Conservation (phyloP, 108 stramenopile species). For the Skeletonema marinoi region DNA sequence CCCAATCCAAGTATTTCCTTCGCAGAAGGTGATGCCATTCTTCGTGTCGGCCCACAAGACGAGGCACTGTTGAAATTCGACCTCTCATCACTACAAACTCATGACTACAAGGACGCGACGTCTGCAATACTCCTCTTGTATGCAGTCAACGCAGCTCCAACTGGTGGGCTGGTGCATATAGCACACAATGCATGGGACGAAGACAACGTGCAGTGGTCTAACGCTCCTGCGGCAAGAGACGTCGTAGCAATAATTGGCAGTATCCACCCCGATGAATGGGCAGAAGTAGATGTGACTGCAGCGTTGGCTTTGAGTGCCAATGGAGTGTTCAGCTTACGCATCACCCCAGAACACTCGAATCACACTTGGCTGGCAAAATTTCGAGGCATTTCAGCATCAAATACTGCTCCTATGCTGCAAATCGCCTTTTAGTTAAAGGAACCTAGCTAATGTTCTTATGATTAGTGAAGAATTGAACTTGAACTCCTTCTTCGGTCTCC, state of each 20-base stretch:
- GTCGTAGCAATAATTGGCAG: slow-evolving; percentile 5
- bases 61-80: slow-evolving; percentile 32
- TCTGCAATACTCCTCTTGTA: slow-evolving; percentile 31
- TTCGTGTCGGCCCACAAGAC: slow-evolving; percentile 8
- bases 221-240: slow-evolving; percentile 18
- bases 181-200: slow-evolving; percentile 24
- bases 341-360: slow-evolving; percentile 7
- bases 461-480: too few species aligned
- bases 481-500: too few species aligned
- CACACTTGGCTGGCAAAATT: slow-evolving; percentile 28
- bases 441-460: neutral
- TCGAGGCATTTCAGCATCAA: slow-evolving; percentile 2
- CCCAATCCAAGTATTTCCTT: neutral
- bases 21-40: neutral
- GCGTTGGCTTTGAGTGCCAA: slow-evolving; percentile 4
- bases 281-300: slow-evolving; percentile 35
- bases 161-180: slow-evolving; percentile 23
- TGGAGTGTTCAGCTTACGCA: slow-evolving; percentile 19
- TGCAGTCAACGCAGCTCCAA: slow-evolving; percentile 28
- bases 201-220: slow-evolving; percentile 14
- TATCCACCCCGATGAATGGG: slow-evolving; percentile 28
- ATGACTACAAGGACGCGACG: slow-evolving; percentile 5
- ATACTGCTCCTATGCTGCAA: slow-evolving; percentile 19
- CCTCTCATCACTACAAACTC: slow-evolving; percentile 7
- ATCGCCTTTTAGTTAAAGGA: slow-evolving; percentile 13